These are phyloP conservation scores for Flaveria brownii DNA, from an alignment of 129 eudicot species.

Conservation along the genomic window DNA sequence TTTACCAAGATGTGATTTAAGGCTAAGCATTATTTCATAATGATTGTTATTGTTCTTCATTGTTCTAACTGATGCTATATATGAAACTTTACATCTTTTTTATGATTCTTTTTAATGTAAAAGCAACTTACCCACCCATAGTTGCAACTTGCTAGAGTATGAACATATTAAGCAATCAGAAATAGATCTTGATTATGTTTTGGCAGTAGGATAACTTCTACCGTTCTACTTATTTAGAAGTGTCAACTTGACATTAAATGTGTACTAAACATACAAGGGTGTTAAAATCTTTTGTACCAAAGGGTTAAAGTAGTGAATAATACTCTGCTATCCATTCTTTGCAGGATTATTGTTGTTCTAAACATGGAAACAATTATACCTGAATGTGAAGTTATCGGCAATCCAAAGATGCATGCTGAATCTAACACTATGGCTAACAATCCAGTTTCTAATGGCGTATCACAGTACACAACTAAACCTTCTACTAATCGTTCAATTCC, in stretches of 20 bases:
- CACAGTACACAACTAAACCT: conserved; percentile 31
- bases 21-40: not conserved
- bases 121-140: not conserved
- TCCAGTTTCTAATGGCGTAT: conserved; percentile 37
- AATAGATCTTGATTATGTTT: not conserved
- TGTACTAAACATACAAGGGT: conserved; percentile 19
- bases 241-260: not conserved
- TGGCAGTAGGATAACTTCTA: conserved; percentile 10
- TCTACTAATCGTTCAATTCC: conserved; percentile 27
- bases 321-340: conserved; percentile 26
- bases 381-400: conserved; percentile 76
- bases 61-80: conserved; percentile 3
- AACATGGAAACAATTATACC: conserved; percentile 91
- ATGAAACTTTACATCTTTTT: not conserved
- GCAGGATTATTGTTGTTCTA: conserved; percentile 79
- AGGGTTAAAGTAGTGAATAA: not conserved
- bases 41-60: conserved; percentile 6
- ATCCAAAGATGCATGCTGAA: conserved; percentile 50
- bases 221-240: not conserved
- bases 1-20: not conserved
- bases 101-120: conserved; percentile 1
- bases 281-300: not conserved
- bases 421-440: conserved; percentile 46
- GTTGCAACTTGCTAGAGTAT: not conserved
- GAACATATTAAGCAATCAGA: not conserved